Evolutionary conservation across 345 rosid species (phyloP).

Genomic region (Eutrema yunnanense): DNA sequence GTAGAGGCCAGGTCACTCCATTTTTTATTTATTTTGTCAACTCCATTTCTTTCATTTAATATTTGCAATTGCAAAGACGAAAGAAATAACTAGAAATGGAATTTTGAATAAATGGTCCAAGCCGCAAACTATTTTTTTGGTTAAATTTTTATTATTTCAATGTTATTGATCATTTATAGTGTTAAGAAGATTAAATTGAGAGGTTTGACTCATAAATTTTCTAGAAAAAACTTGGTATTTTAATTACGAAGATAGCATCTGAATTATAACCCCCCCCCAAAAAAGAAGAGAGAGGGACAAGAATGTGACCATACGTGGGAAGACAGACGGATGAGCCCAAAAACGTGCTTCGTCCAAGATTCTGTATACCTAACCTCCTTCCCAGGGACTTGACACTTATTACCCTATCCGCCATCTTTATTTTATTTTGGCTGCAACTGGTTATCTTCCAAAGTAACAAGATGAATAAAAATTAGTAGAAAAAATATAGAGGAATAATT

Average conservation of each 20-base stretch:
- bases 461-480: too few species aligned
- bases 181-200: too few species aligned
- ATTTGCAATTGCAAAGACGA: not conserved
- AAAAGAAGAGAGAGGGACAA: too few species aligned
- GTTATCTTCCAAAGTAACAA: too few species aligned
- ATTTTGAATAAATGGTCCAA: not conserved
- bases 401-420: not conserved
- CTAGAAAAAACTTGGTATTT: not conserved
- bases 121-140: too few species aligned
- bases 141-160: too few species aligned
- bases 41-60: not conserved
- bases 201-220: too few species aligned
- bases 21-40: not conserved
- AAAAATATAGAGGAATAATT: too few species aligned
- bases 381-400: not conserved
- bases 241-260: not conserved
- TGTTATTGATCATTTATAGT: too few species aligned
- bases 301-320: not conserved
- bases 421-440: too few species aligned
- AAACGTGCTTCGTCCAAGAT: conserved; percentile 17
- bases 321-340: not conserved
- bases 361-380: conserved; percentile 17
- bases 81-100: not conserved
- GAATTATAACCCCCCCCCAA: too few species aligned
- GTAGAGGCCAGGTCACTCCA: not conserved